Base-by-base conservation (phyloP, 495 filamentous ascomycete species). In the Chaetomium fimeti region DNA sequence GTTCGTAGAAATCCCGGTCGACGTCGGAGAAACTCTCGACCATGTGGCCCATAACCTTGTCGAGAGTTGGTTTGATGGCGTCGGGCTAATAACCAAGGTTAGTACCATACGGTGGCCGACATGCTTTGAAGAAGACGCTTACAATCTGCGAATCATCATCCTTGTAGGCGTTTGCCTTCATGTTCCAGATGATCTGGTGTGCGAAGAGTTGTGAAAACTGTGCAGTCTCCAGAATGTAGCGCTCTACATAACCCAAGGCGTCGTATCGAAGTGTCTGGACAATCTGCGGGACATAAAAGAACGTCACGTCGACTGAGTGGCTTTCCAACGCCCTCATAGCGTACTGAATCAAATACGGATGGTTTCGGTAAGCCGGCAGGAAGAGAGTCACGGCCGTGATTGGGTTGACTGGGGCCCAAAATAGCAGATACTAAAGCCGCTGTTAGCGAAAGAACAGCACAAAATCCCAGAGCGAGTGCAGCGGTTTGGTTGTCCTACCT, bases 181-280 rank as follows among this genome's bases (percentile, higher is more conserved):
- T 99, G 73, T 98, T 99, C 95, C 95, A 99, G 66, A 99, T 98
- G 64, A 99, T 97, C 65, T 99, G 95, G 75, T 99, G 95, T 8
- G 95, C 92, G 74, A 99, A 99, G 1, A 97, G 79, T 72, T 97
- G 95, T 27, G 93, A 97, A 70, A 94, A 91, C 68, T 93, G 93
- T 2, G 91, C 93, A 5, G 95, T 96, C 78, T 99, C 94, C 25
- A 97, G 82, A 36, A 98, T 98, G 68, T 97, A 98, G 64, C 94
- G 84, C 72, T 98, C 93, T 1, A 96, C 93, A 73, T 98, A 98
- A 47, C 95, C 94, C 52, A 99, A 78, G 27, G 85, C 87, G 80
- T 99, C 95, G 69, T 97, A 96, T 45, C 95, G 88, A n/a, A 99
- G 83, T 32, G 92, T 89, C 72, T 99, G 95, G 16, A 98, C 93